Base-by-base conservation (phyloP, 129 eudicot genomes). In the Ambrosia artemisiifolia region DNA sequence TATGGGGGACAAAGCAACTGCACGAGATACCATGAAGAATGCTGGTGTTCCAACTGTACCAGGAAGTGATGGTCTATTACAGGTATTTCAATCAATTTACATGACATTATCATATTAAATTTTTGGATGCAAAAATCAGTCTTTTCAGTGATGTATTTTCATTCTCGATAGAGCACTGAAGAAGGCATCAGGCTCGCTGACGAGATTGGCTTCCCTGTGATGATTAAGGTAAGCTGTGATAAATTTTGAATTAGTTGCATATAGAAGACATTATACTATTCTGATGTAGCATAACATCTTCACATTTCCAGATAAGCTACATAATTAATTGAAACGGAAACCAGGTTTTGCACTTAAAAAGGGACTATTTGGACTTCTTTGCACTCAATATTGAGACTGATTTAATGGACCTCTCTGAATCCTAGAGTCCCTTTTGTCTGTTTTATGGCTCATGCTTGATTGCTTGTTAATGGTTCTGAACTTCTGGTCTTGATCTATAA, bases 1-100 rank as follows among this genome's bases (percentile, higher is more conserved):
- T 69, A 94, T 94, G 98, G 98, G 98, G 72, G 98, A 94, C 85
- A 94, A 94, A 82, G 77, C 97, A 75, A 94, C 98, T 80, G 98
- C 98, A 11, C 87, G 98, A 63, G 98, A 94, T 5, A 94, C 98
- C 67, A 94, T 94, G 98, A 94, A 94, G 86, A 94, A 88, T 63
- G 98, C 98, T 81, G 98, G 98, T 64, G 98, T 94, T 72, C 98
- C 98, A 70, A 87, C 96, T 82, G 98, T 94, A 67, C 98, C 98
- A 34, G 98, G 98, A 70, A 90, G 98, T 80, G 98, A 94, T 14
- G 97, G 98, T 56, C 82, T 94, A 47, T 77, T 94, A 72, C 86
- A 86, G 93, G 98, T 90, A 77, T 30, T 64, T 57, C 17, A 32
- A 55, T 68, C 50, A 20, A 28, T 64, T 53, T 59, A 53, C 59